Evolutionary conservation across 148 eudicot species (phyloP).

Genomic region (Vaccinium darrowii): DNA sequence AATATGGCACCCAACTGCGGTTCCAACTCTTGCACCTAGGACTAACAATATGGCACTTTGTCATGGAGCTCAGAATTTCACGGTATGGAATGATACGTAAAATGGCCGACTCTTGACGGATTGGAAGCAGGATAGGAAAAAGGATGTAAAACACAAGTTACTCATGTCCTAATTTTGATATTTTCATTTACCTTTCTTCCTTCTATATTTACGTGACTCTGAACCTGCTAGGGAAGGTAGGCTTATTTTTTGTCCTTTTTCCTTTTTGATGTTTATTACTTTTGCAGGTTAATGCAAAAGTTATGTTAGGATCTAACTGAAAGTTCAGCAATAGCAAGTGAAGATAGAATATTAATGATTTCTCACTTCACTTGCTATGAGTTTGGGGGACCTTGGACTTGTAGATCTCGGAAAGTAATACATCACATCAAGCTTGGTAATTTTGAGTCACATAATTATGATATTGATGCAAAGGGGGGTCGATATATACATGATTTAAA

Average conservation of each 20-base stretch:
- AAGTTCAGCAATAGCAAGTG: constrained; percentile 50
- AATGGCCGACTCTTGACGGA: not conserved
- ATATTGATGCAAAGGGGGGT: constrained; percentile 33
- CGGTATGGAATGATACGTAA: constrained; percentile 69
- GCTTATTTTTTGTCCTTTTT: not conserved
- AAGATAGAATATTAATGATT: not conserved
- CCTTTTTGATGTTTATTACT: not conserved
- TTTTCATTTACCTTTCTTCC: constrained; percentile 20
- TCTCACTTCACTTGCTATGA: constrained; percentile 50
- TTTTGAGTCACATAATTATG: constrained; percentile 33
- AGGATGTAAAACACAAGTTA: not conserved
- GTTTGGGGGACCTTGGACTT: constrained; percentile 65
- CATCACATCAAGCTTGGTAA: constrained; percentile 49
- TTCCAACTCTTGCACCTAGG: constrained; percentile 48
- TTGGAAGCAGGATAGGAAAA: not conserved
- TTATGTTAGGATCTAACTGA: constrained; percentile 29
- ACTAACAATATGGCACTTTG: constrained; percentile 30
- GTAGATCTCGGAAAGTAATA: constrained; percentile 53
- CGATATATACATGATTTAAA: not conserved
- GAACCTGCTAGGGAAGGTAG: constrained; percentile 26
- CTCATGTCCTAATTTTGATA: constrained; percentile 15
- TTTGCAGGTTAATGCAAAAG: not conserved
- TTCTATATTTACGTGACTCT: constrained; percentile 16
- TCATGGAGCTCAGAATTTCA: constrained; percentile 52
- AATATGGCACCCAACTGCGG: constrained; percentile 52